Percentiles rank a stretch among this genome's conserved stretches.
phyloP scores from a whole-genome alignment of 495 filamentous ascomycete species.

The Wilcoxina mikolae region DNA sequence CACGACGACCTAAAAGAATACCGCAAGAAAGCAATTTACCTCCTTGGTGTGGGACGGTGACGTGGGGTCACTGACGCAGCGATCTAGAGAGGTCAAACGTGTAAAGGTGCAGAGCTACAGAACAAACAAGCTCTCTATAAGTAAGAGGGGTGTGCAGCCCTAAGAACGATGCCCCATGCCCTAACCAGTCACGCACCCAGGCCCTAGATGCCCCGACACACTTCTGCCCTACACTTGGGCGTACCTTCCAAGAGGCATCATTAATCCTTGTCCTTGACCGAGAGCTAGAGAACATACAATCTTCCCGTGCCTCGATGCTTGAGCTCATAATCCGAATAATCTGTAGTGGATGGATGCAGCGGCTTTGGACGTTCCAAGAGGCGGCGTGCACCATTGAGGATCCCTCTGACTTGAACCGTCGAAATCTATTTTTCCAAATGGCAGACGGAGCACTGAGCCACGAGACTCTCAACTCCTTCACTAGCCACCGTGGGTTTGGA shows the following conservation, averaged over 20 bases:
- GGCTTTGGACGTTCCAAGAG: slow-evolving; percentile 6
- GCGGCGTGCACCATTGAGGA: neutral
- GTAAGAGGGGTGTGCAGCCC: no score
- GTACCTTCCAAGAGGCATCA: neutral
- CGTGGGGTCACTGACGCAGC: no score
- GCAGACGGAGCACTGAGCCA: neutral
- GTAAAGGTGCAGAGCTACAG: no score
- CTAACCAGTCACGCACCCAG: no score
- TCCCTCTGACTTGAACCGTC: neutral
- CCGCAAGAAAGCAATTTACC: neutral
- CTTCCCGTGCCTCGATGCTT: neutral
- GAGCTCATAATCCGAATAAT: neutral
- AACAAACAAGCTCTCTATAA: no score
- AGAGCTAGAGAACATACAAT: neutral
- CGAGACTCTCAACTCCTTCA: neutral
- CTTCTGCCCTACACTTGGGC: no score
- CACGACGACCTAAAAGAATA: neutral
- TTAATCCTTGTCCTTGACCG: neutral
- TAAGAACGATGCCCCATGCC: no score
- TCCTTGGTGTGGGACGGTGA: no score
- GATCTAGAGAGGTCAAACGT: no score
- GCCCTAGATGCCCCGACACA: no score
- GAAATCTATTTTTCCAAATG: neutral
- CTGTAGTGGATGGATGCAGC: slow-evolving; percentile 5
- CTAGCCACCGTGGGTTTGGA: neutral